phyloP scores from a whole-genome alignment of 75 land plant species.

The Isoetes taiwanensis region DNA sequence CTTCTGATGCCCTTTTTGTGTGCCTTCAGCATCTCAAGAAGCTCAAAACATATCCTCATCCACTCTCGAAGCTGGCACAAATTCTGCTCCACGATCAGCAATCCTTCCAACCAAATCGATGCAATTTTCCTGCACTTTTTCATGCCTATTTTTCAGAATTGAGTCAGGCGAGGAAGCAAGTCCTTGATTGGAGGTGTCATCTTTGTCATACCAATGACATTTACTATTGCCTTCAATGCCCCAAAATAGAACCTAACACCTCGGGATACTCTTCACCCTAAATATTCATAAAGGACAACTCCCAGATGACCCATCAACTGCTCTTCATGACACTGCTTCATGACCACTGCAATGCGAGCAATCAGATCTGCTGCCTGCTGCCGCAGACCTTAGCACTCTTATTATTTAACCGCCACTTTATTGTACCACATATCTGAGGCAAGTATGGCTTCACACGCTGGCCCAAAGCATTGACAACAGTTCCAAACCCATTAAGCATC shows the following conservation, averaged over 20 bases:
- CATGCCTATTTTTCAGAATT: constrained; percentile 88
- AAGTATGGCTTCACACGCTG: constrained; percentile 95
- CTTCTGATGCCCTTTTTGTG: constrained; percentile 96
- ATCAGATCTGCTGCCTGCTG: constrained; percentile 98
- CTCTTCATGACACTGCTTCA: constrained; percentile 96
- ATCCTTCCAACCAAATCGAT: constrained; percentile 96
- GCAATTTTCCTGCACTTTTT: constrained; percentile 97
- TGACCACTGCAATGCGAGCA: constrained; percentile 88
- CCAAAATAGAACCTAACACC: constrained; percentile 86
- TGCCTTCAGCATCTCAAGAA: constrained; percentile 93
- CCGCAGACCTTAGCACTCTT: constrained; percentile 98
- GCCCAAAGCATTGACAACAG: constrained; percentile 94
- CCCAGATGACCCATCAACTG: constrained; percentile 97
- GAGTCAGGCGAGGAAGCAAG: constrained; percentile 79
- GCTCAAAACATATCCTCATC: constrained; percentile 99
- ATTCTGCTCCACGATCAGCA: constrained; percentile 98
- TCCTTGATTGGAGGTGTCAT: constrained; percentile 99
- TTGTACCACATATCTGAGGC: constrained; percentile 99
- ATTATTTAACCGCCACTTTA: constrained; percentile 95
- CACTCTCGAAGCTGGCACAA: constrained; percentile 97
- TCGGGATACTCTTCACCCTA: constrained; percentile 96
- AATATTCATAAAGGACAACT: constrained; percentile 83
- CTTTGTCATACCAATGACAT: constrained; percentile 98
- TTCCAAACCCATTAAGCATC: constrained; percentile 98
- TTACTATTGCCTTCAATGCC: constrained; percentile 88